A percentile compares a stretch with the other conserved stretches of the same genome.
These are phyloP conservation scores for Trifolium fragiferum DNA, from an alignment of 306 rosid genomes.

Conservation along the genomic window DNA sequence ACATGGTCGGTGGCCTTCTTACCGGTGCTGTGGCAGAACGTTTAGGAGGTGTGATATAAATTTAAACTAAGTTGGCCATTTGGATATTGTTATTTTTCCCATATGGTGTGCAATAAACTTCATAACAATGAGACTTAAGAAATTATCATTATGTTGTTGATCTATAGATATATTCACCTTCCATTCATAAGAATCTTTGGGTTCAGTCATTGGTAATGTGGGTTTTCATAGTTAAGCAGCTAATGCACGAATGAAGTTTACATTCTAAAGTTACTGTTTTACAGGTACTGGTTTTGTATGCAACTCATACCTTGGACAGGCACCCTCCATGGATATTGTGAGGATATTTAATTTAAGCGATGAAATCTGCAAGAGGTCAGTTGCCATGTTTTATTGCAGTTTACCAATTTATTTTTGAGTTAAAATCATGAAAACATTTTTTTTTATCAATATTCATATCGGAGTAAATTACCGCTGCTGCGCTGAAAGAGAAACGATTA, in stretches of 20 bases:
- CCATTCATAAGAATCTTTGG: conserved; percentile 3
- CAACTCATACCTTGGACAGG: conserved; percentile 65
- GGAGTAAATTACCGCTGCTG: background rate
- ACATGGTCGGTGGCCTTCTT: conserved; percentile 88
- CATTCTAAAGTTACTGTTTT: conserved; percentile 34
- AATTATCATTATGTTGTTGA: background rate
- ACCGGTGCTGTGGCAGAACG: conserved; percentile 97
- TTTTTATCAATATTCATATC: background rate
- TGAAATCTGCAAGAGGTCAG: conserved; percentile 80
- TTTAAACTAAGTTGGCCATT: conserved; percentile 30
- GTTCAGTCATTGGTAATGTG: background rate
- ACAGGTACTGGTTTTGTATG: conserved; percentile 85
- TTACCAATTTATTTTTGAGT: background rate
- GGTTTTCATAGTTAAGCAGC: conserved; percentile 11
- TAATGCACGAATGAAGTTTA: background rate
- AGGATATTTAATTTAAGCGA: conserved; percentile 81
- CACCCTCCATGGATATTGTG: conserved; percentile 80
- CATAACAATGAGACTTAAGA: background rate
- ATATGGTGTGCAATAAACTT: background rate
- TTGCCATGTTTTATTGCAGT: conserved; percentile 29
- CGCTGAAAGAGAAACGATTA: background rate
- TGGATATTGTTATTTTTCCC: conserved; percentile 23
- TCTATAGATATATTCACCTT: background rate
- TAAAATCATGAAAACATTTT: background rate
- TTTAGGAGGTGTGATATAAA: conserved; percentile 69